phyloP scores from a whole-genome alignment of 495 filamentous ascomycete genomes.

The Annulohypoxylon stygium region DNA sequence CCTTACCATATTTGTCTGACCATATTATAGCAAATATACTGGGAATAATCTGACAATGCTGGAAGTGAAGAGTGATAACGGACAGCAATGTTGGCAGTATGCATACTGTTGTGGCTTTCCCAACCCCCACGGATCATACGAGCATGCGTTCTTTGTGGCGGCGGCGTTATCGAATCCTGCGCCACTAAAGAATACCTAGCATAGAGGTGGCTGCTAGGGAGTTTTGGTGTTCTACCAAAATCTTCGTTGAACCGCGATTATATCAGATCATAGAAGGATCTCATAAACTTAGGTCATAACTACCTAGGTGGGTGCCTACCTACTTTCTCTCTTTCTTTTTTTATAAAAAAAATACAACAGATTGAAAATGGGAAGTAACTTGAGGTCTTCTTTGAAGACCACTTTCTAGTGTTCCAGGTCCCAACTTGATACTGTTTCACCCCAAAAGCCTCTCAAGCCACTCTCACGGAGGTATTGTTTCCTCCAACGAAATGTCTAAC shows the following conservation, averaged over 20 bases:
- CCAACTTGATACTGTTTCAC: background rate
- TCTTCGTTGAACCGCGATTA: too few species aligned
- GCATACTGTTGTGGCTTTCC: background rate
- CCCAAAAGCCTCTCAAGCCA: background rate
- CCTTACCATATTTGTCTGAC: background rate
- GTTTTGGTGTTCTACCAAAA: background rate
- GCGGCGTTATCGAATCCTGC: background rate
- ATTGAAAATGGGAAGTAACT: too few species aligned
- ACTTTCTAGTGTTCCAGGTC: too few species aligned
- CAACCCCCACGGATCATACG: too few species aligned
- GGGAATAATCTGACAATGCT: background rate
- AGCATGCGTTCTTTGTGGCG: background rate
- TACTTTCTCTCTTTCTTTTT: too few species aligned
- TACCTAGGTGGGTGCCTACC: too few species aligned
- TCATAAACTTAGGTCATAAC: too few species aligned
- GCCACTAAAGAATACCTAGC: background rate
- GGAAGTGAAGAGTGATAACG: background rate
- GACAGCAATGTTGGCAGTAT: too few species aligned
- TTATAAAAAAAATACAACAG: too few species aligned
- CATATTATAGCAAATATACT: too few species aligned
- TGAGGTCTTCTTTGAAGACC: too few species aligned
- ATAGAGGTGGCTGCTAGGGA: background rate
- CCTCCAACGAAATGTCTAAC: background rate
- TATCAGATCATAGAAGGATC: too few species aligned
- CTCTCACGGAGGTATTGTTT: background rate